Evolutionary conservation across 768 basidiomycete genomes (phyloP).

Genomic region (Pisolithus microcarpus): DNA sequence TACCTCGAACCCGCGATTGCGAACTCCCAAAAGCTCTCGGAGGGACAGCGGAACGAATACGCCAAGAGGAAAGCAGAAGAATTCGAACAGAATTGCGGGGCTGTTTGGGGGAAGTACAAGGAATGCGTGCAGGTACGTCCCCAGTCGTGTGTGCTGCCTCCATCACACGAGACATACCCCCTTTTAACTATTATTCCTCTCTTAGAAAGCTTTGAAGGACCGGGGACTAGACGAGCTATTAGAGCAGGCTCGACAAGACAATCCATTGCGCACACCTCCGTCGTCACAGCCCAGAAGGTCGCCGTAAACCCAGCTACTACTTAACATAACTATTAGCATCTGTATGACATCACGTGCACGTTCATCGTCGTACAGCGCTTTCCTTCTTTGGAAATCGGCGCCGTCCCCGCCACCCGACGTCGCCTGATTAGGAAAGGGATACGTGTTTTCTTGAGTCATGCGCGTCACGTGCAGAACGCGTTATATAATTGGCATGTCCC

Average conservation of each 20-base stretch:
- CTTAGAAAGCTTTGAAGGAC: slow-evolving; percentile 70
- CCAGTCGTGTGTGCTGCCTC: background rate
- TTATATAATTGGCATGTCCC: slow-evolving; percentile 4
- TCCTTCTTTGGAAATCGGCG: background rate
- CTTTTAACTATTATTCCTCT: background rate
- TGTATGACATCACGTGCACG: too few species aligned
- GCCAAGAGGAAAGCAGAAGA: slow-evolving; percentile 79
- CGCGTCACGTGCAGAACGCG: slow-evolving; percentile 6
- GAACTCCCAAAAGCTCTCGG: slow-evolving; percentile 31
- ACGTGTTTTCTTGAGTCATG: slow-evolving; percentile 1
- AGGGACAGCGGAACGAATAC: slow-evolving; percentile 48
- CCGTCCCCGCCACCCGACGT: background rate
- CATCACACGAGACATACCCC: background rate
- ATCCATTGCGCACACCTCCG: slow-evolving; percentile 60
- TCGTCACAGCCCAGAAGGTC: slow-evolving; percentile 25
- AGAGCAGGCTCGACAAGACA: slow-evolving; percentile 73
- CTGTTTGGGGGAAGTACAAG: slow-evolving; percentile 74
- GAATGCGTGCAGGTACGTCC: slow-evolving; percentile 71
- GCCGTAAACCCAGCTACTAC: too few species aligned
- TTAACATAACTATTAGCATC: too few species aligned
- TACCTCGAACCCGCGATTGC: slow-evolving; percentile 79
- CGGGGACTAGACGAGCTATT: slow-evolving; percentile 71
- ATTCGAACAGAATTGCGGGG: slow-evolving; percentile 81
- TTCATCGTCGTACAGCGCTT: background rate
- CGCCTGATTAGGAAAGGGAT: background rate